Conservation (phyloP, 139 green algal genomes). For the Chlamydomonas schloesseri region DNA sequence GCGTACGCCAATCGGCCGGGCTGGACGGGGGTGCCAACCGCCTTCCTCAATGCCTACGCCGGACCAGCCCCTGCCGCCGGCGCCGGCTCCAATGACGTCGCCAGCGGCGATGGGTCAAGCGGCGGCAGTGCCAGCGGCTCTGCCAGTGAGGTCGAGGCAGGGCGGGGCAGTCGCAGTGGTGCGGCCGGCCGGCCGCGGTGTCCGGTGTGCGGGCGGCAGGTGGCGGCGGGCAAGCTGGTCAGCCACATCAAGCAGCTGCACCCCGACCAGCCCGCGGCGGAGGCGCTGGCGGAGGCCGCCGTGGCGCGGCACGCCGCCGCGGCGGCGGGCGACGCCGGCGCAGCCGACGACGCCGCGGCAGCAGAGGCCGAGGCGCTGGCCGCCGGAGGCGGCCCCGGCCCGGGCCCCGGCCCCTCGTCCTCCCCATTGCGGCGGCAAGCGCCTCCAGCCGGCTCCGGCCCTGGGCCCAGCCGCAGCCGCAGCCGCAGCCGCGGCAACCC, state of each 20-base stretch:
- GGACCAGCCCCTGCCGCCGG: neutral
- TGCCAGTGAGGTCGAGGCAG: too few relatives aligned
- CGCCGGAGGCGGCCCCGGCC: too few relatives aligned
- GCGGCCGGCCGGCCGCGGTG: neutral
- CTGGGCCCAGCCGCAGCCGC: neutral
- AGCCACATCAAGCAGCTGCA: neutral
- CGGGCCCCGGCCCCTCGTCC: too few relatives aligned
- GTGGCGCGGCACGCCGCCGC: neutral
- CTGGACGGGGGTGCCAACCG: slow-evolving; percentile 20
- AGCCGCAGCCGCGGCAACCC: neutral
- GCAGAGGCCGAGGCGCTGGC: too few relatives aligned
- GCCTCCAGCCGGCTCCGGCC: too few relatives aligned
- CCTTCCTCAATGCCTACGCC: slow-evolving; percentile 5
- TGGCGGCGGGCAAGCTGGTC: neutral
- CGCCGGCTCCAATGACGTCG: neutral
- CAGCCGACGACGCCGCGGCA: too few relatives aligned
- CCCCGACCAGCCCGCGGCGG: neutral
- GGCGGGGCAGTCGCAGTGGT: too few relatives aligned
- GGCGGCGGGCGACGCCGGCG: neutral
- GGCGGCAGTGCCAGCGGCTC: neutral
- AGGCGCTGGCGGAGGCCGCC: neutral
- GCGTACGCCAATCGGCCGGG: slow-evolving; percentile 10
- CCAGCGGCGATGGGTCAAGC: neutral
- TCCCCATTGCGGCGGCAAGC: too few relatives aligned
- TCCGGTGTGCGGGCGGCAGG: neutral